phyloP scores from a whole-genome alignment of 192 early-diverging fungal genomes.

The Piromyces finnis region DNA sequence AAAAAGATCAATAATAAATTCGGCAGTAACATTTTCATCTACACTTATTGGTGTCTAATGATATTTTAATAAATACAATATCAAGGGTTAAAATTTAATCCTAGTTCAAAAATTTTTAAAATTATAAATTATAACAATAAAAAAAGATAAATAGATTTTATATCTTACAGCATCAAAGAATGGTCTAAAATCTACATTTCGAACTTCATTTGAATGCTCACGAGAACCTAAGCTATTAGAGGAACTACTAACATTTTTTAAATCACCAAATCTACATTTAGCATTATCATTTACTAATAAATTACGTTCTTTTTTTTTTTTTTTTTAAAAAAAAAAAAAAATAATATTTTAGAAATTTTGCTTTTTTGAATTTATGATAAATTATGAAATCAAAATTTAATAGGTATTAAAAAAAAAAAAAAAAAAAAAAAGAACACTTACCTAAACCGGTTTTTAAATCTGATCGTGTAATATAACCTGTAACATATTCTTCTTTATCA shows the following conservation, averaged over 20 bases:
- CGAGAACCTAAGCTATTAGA: not conserved
- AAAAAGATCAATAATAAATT: slow-evolving; percentile 64
- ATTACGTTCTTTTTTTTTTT: not conserved
- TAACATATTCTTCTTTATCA: slow-evolving; percentile 19
- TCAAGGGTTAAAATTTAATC: too few relatives aligned
- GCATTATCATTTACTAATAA: not conserved
- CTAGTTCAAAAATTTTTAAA: too few relatives aligned
- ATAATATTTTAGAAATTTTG: too few relatives aligned
- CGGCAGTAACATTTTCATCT: slow-evolving; percentile 42
- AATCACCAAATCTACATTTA: not conserved
- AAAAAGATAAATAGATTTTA: not conserved
- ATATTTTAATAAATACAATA: too few relatives aligned
- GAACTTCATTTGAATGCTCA: not conserved
- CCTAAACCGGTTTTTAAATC: slow-evolving; percentile 37
- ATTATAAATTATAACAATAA: not conserved
- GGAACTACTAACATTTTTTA: not conserved
- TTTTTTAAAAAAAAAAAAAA: too few relatives aligned
- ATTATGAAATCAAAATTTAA: too few relatives aligned
- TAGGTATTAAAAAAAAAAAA: too few relatives aligned
- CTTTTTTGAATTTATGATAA: too few relatives aligned
- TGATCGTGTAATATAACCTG: slow-evolving; percentile 46
- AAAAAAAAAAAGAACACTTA: too few relatives aligned
- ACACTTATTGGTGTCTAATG: slow-evolving; percentile 46
- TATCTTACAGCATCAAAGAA: not conserved
- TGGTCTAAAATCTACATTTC: not conserved